Conservation (phyloP, 495 filamentous ascomycete species). For the Xylona heveae region DNA sequence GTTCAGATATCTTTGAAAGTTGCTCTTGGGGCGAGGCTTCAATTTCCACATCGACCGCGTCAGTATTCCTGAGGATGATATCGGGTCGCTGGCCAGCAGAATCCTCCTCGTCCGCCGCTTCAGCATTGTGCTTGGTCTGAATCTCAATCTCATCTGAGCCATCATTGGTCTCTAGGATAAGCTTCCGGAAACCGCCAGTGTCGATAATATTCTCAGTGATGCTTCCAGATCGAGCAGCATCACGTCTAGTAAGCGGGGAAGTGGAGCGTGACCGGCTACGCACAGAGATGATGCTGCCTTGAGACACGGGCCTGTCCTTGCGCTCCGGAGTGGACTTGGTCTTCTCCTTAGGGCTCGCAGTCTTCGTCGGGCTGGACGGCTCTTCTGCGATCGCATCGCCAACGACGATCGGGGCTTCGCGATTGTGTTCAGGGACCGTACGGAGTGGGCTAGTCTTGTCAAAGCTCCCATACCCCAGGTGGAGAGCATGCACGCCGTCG, state of each 20-base stretch:
- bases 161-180: constrained; percentile 56
- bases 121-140: no score
- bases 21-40: no score
- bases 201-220: constrained; percentile 80
- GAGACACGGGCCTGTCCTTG: no score
- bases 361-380: constrained; percentile 16
- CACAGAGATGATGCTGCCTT: constrained; percentile 22
- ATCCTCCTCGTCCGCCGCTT: no score
- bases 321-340: constrained; percentile 9
- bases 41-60: no score
- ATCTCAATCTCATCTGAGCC: constrained; percentile 19
- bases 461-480: constrained; percentile 43
- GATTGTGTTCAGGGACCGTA: constrained; percentile 9
- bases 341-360: no score
- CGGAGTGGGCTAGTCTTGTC: constrained; percentile 14
- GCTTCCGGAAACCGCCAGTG: constrained; percentile 61
- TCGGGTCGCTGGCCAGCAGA: no score
- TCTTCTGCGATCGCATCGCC: constrained; percentile 4
- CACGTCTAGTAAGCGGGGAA: constrained; percentile 20
- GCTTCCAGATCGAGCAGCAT: constrained; percentile 54
- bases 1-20: no score
- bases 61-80: no score
- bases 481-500: constrained; percentile 46
- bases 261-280: constrained; percentile 16
- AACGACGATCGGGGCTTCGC: constrained; percentile 6